Base-by-base conservation (phyloP, 805 yeast genomes). In the Pichia manshurica region DNA sequence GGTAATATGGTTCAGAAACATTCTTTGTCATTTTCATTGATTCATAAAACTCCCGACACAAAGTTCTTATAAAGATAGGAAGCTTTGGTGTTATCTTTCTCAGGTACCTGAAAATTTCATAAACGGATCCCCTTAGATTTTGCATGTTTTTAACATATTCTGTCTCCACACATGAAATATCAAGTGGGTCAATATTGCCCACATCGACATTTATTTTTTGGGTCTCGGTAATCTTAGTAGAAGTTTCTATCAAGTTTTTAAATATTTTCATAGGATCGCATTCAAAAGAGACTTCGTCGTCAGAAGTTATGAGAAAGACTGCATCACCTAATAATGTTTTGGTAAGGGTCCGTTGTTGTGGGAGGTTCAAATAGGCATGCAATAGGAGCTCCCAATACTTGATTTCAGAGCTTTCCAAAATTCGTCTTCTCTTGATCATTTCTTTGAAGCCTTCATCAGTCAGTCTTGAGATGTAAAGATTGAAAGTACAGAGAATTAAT, bases 111-210 rank as follows among this genome's bases (percentile, higher is more conserved):
- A 87, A 70, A 9, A 86, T 67, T 47, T 79, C 78, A 22, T 84
- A 77, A 0, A 87, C 70, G 39, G 75, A 71, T 52, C 86, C 95
- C 62, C 98, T 77, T 45, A 93, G 66, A 20, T 69, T 69, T 64
- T 86, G 86, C 57, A 93, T 68, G 56, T 93, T 90, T 32, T 72
- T 65, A 31, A 93, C 82, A 62, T 87, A 93, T 38, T 73, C 72
- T 0, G 67, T 65, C 31, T 93, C 76, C 0, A 91, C 88, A n/a
- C 75, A 81, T 1, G 81, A 76, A 54, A 87, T 90, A 53, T 83
- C 84, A 52, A 91, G 87, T 1, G 98, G 96, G 34, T 69, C 81
- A 4, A 79, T 60, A 3, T 74, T 60, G 19, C 70, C 63, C 36
- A 53, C 54, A 39, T 56, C 40, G n/a, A 57, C 56, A 33, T 52